A percentile compares a stretch with the other conserved stretches of the same genome.
These are phyloP conservation scores for Cymbopogon flexuosus DNA, from an alignment of 202 grass and related monocot genomes.

Conservation along the genomic window DNA sequence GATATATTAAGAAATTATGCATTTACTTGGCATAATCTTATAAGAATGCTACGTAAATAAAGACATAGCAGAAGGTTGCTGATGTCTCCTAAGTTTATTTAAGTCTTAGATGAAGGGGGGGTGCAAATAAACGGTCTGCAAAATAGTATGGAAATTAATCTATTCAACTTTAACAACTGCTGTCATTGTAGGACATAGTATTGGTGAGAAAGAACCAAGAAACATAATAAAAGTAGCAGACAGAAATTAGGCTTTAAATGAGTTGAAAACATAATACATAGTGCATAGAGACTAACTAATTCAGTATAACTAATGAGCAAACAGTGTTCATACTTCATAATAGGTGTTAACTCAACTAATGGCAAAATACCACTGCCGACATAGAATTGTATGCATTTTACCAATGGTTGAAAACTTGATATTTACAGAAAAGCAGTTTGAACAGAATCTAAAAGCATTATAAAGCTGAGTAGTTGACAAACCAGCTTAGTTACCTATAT, in stretches of 20 bases:
- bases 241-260: neutral
- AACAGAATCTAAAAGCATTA: neutral
- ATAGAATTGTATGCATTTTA: neutral
- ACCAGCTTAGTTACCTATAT: neutral
- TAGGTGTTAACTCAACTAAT: neutral
- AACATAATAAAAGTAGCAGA: neutral
- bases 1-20: neutral
- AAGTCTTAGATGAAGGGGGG: neutral
- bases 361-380: neutral
- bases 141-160: neutral
- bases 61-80: slow-evolving; percentile 12
- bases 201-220: neutral
- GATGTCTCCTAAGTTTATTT: slow-evolving; percentile 3
- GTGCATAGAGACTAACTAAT: neutral
- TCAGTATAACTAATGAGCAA: neutral
- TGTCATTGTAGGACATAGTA: neutral
- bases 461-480: neutral
- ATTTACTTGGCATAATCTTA: neutral
- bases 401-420: neutral
- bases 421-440: neutral
- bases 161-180: neutral
- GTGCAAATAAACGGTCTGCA: neutral
- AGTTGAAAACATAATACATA: neutral
- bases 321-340: neutral
- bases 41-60: neutral